phyloP scores from a whole-genome alignment of 2,329 filamentous ascomycete genomes.

The Fusarium incarnatum region DNA sequence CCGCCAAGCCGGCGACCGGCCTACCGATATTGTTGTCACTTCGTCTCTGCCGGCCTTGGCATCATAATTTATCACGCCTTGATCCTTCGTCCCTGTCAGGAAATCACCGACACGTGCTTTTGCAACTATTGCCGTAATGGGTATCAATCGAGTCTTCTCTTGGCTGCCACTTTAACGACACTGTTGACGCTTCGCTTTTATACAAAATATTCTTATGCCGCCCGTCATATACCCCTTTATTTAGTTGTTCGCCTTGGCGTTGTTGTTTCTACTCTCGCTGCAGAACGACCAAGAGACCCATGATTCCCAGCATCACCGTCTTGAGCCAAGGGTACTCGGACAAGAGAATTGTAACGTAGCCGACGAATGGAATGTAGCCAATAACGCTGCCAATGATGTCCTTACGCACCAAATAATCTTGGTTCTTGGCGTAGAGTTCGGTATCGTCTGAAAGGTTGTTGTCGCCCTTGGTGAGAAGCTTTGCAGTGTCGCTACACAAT shows the following conservation, averaged over 20 bases:
- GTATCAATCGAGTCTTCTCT: conserved; percentile 28
- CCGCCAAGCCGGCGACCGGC: conserved; percentile 9
- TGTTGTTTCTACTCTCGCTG: conserved; percentile 77
- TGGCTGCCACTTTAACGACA: not conserved
- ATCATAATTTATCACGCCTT: not conserved
- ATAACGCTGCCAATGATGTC: conserved; percentile 95
- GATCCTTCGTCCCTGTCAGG: conserved; percentile 1
- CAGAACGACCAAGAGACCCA: conserved; percentile 93
- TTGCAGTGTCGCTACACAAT: conserved; percentile 61
- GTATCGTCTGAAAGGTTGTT: conserved; percentile 96
- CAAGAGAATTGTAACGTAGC: conserved; percentile 95
- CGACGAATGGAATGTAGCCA: conserved; percentile 92
- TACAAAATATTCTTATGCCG: not conserved
- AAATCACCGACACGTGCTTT: conserved; percentile 26
- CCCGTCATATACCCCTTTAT: not conserved
- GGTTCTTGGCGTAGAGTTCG: conserved; percentile 83
- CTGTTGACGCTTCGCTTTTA: conserved; percentile 1
- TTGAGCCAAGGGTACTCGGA: conserved; percentile 98
- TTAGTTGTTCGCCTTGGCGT: no score
- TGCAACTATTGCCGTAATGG: conserved; percentile 11
- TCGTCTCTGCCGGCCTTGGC: conserved; percentile 24
- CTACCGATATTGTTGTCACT: not conserved
- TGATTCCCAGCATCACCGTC: conserved; percentile 91
- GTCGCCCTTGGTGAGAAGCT: conserved; percentile 95
- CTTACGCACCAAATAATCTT: conserved; percentile 86